Percentiles rank a stretch among this genome's conserved stretches.
Evolutionary conservation across 2,329 filamentous ascomycete species (phyloP).

Genomic region (Rhexocercosporidium sp.): DNA sequence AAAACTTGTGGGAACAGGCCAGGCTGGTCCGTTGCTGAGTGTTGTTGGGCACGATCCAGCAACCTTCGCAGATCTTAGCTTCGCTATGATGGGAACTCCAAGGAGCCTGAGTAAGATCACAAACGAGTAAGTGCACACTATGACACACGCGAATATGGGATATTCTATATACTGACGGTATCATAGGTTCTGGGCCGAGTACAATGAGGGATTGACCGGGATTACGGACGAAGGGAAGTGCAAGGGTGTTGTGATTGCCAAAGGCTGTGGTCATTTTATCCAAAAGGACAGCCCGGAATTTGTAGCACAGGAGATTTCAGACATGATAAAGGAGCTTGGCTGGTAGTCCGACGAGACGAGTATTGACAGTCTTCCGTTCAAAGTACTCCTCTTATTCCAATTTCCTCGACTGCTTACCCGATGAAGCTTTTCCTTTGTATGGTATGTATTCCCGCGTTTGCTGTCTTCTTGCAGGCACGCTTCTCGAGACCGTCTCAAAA

Average conservation of each 20-base stretch:
- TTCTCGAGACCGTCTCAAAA: too few species aligned
- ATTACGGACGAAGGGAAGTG: slow-evolving; percentile 39
- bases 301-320: slow-evolving; percentile 41
- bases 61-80: slow-evolving; percentile 40
- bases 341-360: slow-evolving; percentile 18
- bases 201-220: slow-evolving; percentile 38
- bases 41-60: slow-evolving; percentile 43
- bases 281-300: slow-evolving; percentile 42
- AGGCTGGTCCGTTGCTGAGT: slow-evolving; percentile 31
- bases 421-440: too few species aligned
- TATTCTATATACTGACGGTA: neutral
- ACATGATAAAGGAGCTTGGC: slow-evolving; percentile 45
- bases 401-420: too few species aligned
- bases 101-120: slow-evolving; percentile 41
- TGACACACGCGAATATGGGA: neutral
- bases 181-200: slow-evolving; percentile 39
- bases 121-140: slow-evolving; percentile 37
- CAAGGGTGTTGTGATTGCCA: slow-evolving; percentile 39
- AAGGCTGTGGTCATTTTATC: slow-evolving; percentile 43
- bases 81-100: slow-evolving; percentile 41
- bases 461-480: too few species aligned
- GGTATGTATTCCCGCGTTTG: too few species aligned
- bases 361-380: too few species aligned
- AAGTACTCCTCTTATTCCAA: neutral
- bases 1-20: slow-evolving; percentile 36